Percentiles rank a stretch among this genome's conserved stretches.
Evolutionary conservation across 2,329 filamentous ascomycete species (phyloP).

Genomic region (Macroventuria anomochaeta): DNA sequence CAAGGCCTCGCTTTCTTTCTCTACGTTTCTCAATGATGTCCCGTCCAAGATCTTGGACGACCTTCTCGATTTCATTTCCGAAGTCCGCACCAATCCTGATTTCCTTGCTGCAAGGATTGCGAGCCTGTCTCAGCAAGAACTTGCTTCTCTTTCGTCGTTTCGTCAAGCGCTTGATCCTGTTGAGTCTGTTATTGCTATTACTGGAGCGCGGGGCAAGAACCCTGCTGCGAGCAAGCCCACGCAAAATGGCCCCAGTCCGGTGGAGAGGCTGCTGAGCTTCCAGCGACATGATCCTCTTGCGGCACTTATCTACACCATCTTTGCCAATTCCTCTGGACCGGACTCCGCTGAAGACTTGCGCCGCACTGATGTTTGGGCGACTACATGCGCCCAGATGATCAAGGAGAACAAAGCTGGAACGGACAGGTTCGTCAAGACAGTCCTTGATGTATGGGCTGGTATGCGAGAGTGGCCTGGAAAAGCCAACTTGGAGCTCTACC

Average conservation of each 20-base stretch:
- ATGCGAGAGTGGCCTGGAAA: constrained; percentile 91
- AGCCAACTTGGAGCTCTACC: constrained; percentile 87
- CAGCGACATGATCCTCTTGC: constrained; percentile 87
- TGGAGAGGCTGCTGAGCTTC: constrained; percentile 86
- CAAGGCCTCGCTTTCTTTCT: constrained; percentile 51
- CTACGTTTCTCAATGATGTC: constrained; percentile 68
- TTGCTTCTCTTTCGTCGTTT: constrained; percentile 77
- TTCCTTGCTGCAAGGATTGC: constrained; percentile 85
- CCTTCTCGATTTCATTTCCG: constrained; percentile 78
- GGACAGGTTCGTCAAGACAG: constrained; percentile 80
- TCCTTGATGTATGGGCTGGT: constrained; percentile 85
- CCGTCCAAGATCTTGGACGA: constrained; percentile 76
- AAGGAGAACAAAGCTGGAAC: constrained; percentile 76
- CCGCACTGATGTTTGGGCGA: constrained; percentile 86
- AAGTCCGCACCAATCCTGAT: constrained; percentile 83
- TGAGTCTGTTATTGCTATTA: constrained; percentile 80
- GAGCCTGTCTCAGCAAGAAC: constrained; percentile 75
- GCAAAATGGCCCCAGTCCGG: constrained; percentile 65
- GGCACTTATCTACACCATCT: constrained; percentile 84
- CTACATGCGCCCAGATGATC: constrained; percentile 82
- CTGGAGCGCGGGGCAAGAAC: constrained; percentile 57
- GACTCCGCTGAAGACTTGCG: constrained; percentile 81
- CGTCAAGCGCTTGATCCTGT: constrained; percentile 80
- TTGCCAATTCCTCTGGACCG: constrained; percentile 82
- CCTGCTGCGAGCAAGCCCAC: constrained; percentile 58